Evolutionary conservation across 495 filamentous ascomycete genomes (phyloP).

Genomic region (Usnea hakonensis): DNA sequence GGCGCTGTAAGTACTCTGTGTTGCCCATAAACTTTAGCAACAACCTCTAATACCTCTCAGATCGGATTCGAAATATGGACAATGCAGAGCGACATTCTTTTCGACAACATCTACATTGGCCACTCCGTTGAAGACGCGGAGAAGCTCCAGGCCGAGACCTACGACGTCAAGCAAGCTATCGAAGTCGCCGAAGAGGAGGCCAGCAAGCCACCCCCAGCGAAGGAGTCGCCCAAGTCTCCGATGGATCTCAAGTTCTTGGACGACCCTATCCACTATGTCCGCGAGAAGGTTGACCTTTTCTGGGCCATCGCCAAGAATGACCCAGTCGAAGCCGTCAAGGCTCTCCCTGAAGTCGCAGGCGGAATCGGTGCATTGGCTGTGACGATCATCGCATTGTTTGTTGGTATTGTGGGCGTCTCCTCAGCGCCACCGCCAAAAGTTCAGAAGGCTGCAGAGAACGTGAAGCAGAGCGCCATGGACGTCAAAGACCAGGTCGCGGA

Average conservation of each 20-base stretch:
- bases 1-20: conserved; percentile 65
- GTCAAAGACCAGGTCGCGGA: conserved; percentile 76
- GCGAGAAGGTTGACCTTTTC: conserved; percentile 88
- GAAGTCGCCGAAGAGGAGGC: conserved; percentile 81
- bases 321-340: conserved; percentile 83
- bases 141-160: conserved; percentile 85
- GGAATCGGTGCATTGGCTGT: conserved; percentile 61
- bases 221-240: conserved; percentile 55
- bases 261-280: conserved; percentile 81
- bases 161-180: conserved; percentile 79
- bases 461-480: conserved; percentile 62
- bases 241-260: conserved; percentile 82
- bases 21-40: conserved; percentile 12
- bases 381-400: conserved; percentile 60
- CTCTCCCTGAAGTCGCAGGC: conserved; percentile 83
- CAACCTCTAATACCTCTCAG: conserved; percentile 36
- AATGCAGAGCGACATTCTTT: conserved; percentile 98
- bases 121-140: conserved; percentile 92
- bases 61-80: conserved; percentile 99
- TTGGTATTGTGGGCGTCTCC: conserved; percentile 48
- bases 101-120: conserved; percentile 99
- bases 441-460: conserved; percentile 57
- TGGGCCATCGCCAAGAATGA: conserved; percentile 75
- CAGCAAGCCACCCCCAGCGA: conserved; percentile 63
- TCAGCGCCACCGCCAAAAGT: conserved; percentile 44